A percentile compares a stretch with the other conserved stretches of the same genome.
These are phyloP conservation scores for Clavispora carvajalis DNA, from an alignment of 805 yeast genomes.

Conservation along the genomic window DNA sequence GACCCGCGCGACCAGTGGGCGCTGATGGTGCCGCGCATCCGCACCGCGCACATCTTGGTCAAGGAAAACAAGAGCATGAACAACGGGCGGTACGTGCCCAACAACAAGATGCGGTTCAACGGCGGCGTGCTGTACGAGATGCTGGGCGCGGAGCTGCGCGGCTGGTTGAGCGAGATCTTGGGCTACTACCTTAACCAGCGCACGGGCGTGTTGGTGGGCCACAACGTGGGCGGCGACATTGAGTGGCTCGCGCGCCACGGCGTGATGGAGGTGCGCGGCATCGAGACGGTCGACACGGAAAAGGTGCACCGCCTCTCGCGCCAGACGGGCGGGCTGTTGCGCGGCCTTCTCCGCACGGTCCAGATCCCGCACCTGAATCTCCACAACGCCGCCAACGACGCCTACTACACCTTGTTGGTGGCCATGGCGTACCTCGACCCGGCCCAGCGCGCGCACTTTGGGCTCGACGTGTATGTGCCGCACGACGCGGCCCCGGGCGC, in stretches of 20 bases:
- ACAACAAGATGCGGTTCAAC: constrained; percentile 17
- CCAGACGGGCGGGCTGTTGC: constrained; percentile 15
- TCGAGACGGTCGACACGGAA: constrained; percentile 18
- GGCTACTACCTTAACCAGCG: constrained; percentile 12
- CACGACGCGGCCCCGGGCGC: not conserved
- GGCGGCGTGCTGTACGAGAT: constrained; percentile 20
- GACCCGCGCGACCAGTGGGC: constrained; percentile 16
- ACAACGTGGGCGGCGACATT: constrained; percentile 13
- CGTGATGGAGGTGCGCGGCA: constrained; percentile 2
- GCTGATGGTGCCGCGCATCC: constrained; percentile 15
- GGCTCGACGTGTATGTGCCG: constrained; percentile 11
- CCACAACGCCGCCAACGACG: constrained; percentile 27
- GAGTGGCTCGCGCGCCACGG: constrained; percentile 13
- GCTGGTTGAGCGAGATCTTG: constrained; percentile 9
- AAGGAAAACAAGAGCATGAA: constrained; percentile 13
- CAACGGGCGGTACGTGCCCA: constrained; percentile 19
- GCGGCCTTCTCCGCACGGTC: constrained; percentile 17
- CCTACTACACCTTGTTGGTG: constrained; percentile 23
- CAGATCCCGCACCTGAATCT: constrained; percentile 21
- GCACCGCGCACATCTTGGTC: constrained; percentile 17
- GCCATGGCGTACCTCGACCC: constrained; percentile 23
- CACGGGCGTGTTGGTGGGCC: constrained; percentile 18
- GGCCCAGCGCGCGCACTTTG: constrained; percentile 9
- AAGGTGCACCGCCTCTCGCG: constrained; percentile 13
- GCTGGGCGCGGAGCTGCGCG: constrained; percentile 6